Conservation (phyloP, 2,329 filamentous ascomycete species). For the Fusarium dimerum region DNA sequence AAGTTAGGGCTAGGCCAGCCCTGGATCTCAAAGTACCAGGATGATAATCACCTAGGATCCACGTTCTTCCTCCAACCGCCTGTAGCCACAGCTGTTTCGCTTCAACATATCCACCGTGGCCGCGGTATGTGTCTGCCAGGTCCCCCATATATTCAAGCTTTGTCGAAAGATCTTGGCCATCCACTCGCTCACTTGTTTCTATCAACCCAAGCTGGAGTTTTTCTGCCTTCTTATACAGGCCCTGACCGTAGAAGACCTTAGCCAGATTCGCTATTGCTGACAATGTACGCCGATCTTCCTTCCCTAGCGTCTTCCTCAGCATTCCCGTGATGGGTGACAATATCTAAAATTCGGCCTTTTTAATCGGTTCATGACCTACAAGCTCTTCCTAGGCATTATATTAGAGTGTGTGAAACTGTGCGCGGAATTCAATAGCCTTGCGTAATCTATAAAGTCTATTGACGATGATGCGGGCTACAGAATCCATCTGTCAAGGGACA, state of each 20-base stretch:
- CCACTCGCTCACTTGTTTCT: neutral
- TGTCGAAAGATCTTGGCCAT: neutral
- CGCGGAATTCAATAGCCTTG: too few relatives aligned
- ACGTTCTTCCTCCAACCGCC: neutral
- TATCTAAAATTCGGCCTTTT: too few relatives aligned
- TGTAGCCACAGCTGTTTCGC: constrained; percentile 1
- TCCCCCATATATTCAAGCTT: neutral
- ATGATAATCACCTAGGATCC: neutral
- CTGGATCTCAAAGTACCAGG: neutral
- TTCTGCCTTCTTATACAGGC: neutral
- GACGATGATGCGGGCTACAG: too few relatives aligned
- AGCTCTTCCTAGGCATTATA: too few relatives aligned
- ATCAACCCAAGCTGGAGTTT: neutral
- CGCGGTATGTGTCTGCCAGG: neutral
- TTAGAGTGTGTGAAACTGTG: too few relatives aligned
- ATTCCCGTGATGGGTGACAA: neutral
- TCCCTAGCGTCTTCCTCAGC: neutral
- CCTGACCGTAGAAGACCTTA: neutral
- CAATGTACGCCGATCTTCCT: neutral
- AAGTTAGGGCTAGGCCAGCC: neutral
- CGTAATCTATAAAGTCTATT: too few relatives aligned
- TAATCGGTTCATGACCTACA: too few relatives aligned
- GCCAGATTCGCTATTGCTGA: neutral
- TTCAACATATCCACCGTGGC: neutral
- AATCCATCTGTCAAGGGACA: too few relatives aligned